Evolutionary conservation across 352 stramenopile species (phyloP).

Genomic region (Pelagophyceae sp.): DNA sequence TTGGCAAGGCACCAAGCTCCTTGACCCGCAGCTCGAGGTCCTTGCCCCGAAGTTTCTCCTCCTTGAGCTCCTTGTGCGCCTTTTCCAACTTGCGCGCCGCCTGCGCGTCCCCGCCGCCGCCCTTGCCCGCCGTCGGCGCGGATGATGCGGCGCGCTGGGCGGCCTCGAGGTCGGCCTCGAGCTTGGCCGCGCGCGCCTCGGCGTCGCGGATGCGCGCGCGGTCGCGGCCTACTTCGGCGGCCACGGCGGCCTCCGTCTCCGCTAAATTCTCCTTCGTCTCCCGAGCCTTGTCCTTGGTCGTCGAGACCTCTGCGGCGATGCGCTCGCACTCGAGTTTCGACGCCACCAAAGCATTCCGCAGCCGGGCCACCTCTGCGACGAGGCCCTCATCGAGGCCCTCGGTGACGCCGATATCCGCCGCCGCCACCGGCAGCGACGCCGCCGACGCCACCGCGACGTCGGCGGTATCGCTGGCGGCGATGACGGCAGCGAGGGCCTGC

Average conservation of each 20-base stretch:
- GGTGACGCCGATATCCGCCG: neutral
- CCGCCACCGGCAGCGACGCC: neutral
- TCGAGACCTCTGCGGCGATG: neutral
- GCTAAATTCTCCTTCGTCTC: conserved; percentile 23
- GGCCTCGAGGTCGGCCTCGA: conserved; percentile 22
- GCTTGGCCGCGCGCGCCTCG: conserved; percentile 13
- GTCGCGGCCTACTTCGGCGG: conserved; percentile 1
- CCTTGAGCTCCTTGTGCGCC: neutral
- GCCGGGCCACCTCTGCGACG: neutral
- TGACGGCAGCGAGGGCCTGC: conserved; percentile 19
- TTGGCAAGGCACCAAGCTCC: neutral
- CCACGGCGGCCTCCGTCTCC: conserved; percentile 29
- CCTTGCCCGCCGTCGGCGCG: neutral
- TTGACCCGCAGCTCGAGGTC: conserved; percentile 19
- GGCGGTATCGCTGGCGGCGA: neutral
- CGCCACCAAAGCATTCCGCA: conserved; percentile 20
- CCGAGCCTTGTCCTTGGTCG: neutral
- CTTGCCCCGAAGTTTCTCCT: conserved; percentile 13
- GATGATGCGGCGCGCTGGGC: neutral
- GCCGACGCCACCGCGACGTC: neutral
- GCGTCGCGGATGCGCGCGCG: conserved; percentile 19
- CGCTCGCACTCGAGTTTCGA: conserved; percentile 22
- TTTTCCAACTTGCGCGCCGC: conserved; percentile 15
- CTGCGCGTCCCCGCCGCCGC: neutral
- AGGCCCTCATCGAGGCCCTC: neutral